These are phyloP conservation scores for Trichoderma orchidacearum DNA, from an alignment of 495 filamentous ascomycete species.

Conservation along the genomic window DNA sequence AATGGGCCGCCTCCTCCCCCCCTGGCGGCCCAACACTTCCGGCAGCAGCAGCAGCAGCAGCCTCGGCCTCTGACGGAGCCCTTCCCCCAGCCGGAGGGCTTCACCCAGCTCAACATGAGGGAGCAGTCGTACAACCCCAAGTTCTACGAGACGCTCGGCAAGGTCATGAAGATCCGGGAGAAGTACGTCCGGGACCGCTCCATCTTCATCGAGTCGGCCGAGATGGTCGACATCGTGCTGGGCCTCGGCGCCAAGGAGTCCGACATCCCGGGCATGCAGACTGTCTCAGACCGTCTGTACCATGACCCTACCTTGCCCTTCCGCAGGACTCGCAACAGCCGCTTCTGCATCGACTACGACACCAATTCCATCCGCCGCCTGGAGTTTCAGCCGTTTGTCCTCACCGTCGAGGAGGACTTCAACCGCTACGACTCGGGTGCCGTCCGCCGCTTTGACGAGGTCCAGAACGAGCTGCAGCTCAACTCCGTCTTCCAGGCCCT, in stretches of 20 bases:
- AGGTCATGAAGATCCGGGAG: not conserved
- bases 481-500: conserved; percentile 2
- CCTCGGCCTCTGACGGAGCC: not conserved
- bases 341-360: conserved; percentile 1
- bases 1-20: not conserved
- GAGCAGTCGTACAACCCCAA: not conserved
- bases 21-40: not conserved
- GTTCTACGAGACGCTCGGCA: not conserved
- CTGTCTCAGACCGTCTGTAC: not conserved
- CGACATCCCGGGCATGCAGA: not conserved
- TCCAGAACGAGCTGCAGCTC: not conserved
- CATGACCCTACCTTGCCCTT: not conserved
- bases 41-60: not conserved
- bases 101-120: not conserved
- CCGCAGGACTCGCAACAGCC: not conserved
- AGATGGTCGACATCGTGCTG: not conserved
- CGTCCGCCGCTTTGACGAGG: not conserved
- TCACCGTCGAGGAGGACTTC: conserved; percentile 1
- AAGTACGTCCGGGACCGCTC: not conserved
- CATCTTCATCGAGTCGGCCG: not conserved
- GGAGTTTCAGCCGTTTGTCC: not conserved
- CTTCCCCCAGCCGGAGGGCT: not conserved
- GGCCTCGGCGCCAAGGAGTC: not conserved
- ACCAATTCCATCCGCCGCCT: not conserved
- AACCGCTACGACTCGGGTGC: conserved; percentile 2